Evolutionary conservation across 2,329 filamentous ascomycete species (phyloP).

Genomic region (Microascus cirrosus): DNA sequence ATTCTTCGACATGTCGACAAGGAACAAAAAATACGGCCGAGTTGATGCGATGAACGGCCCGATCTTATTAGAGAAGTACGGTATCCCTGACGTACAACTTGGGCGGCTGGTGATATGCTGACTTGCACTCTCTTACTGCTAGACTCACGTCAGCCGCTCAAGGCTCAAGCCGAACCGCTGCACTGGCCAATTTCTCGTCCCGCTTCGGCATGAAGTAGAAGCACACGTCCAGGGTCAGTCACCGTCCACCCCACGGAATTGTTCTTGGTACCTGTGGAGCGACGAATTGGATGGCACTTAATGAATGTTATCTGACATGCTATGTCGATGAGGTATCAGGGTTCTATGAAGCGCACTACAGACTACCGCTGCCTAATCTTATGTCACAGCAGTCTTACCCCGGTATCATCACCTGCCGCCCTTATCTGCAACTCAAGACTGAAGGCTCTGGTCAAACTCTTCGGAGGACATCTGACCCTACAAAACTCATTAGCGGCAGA

Average conservation of each 20-base stretch:
- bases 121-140: slow-evolving; percentile 12
- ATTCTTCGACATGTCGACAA: slow-evolving; percentile 83
- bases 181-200: slow-evolving; percentile 62
- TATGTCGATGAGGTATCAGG: background rate
- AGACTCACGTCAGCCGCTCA: slow-evolving; percentile 56
- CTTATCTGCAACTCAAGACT: background rate
- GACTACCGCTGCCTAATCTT: background rate
- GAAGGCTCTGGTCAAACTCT: slow-evolving; percentile 27
- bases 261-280: background rate
- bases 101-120: slow-evolving; percentile 1
- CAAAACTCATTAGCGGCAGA: background rate
- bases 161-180: slow-evolving; percentile 46
- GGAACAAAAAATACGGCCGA: slow-evolving; percentile 87
- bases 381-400: background rate
- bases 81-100: background rate
- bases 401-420: background rate
- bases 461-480: slow-evolving; percentile 32
- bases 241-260: background rate
- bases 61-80: slow-evolving; percentile 80
- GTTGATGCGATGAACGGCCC: slow-evolving; percentile 89
- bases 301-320: slow-evolving; percentile 27
- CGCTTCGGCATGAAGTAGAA: slow-evolving; percentile 48
- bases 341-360: background rate
- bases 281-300: slow-evolving; percentile 7
- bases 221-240: background rate